Base-by-base conservation (phyloP, 1,284 basidiomycete species). In the Porodaedalea pini region DNA sequence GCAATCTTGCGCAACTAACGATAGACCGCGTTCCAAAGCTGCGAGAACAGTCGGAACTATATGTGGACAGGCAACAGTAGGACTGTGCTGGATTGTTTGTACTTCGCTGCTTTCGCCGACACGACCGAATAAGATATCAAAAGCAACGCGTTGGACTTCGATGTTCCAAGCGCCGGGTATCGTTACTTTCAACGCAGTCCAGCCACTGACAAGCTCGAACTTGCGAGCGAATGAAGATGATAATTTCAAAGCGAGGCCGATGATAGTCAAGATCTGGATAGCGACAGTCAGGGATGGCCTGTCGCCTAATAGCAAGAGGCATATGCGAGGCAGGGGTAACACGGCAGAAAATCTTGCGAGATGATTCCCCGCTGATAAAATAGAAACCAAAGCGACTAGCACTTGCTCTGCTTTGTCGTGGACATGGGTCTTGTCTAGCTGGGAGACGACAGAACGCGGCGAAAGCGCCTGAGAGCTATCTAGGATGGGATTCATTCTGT, bases 131-230 rank as follows among this genome's bases (percentile, higher is more conserved):
- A 91, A 70, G 2, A 90, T 67, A 61, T 86, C 81, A 62, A 90
- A 83, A 4, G 81, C 80, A 29, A 80, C 80, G 19, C 75, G 73
- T 54, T 88, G 83, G n/a, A 91, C 82, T 19, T 67, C 73, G 4
- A 72, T 66, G 63, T 86, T 78, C 89, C 90, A 91, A 17, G 79
- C 79, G 31, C 71, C 67, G 0, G 88, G 86, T n/a, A 91, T 63
- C 17, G 85, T 77, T 8, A 75, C 78, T 67, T 81, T 86, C 32
- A 91, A 65, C 3, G 83, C 74, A 52, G 75, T 82, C 89, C 90
- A 92, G 15, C 90, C 89, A 59, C 81, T 83, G 15, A 86, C 81
- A 0, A 90, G 72, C 66, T 91, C 89, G 59, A 91, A 89, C 65
- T 87, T 90, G 56, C 84, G 75, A 54, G 70, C 78, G 71, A 90